Evolutionary conservation across 2,329 filamentous ascomycete genomes (phyloP), one percentile per base, ranked within the genome.

Genomic region (Claviceps africana): DNA sequence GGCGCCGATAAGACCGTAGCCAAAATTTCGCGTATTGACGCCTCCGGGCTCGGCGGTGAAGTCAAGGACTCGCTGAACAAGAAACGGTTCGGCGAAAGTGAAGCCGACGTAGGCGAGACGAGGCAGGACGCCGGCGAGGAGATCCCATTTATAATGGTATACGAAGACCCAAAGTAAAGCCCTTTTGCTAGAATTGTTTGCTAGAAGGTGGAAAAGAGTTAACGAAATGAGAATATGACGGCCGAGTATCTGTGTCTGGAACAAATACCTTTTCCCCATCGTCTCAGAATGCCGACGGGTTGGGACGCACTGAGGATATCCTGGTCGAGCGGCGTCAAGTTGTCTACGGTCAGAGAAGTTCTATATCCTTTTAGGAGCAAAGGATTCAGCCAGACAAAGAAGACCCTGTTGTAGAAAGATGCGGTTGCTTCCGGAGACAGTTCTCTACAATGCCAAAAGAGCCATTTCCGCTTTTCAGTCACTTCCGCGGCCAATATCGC

Each of bases 51-150:
- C 60, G 13, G 59, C 54, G 1, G 62, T 61, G 17, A 65, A 65
- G 35, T 59, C 57, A 42, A 70, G 61, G 2, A 64, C 59, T 25
- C 62, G 61, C 37, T 65, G 59, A 53, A 74, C 64, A 15, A 74
- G 65, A 25, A 72, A 70, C 0, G 72, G 71, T 54, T 74, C 70
- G 15, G 66, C 61, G 48, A 73, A 72, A 4, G 58, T 65, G 52
- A 74, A 70, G 0, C 61, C 70, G 1, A 63, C 61, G 31, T 66
- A 63, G 21, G 59, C 58, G 9, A 72, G 56, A 1, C 70, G 63
- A 5, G 70, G 67, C 7, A 67, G 49, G 19, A 70, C 58, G 3
- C 60, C 62, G 7, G 60, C 57, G 2, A 67, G 30, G 19, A 68
- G 53, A 5, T 59, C 55, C 58, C 57, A 58, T 28, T 59, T 62